Percentiles rank a stretch among this genome's conserved stretches.
These are phyloP conservation scores for Apium graveolens DNA, from an alignment of 129 eudicot species.

Conservation along the genomic window DNA sequence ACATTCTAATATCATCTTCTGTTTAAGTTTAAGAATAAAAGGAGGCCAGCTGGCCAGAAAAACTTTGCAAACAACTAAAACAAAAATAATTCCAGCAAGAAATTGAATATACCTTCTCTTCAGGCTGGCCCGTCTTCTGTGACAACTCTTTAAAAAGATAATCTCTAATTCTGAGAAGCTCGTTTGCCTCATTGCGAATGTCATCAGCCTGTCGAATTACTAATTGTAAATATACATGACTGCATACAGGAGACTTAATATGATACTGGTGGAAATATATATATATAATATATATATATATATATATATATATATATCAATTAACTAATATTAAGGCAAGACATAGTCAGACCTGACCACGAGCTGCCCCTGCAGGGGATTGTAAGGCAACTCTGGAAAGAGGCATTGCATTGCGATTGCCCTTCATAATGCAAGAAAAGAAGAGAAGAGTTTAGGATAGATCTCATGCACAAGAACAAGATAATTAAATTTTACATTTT, in stretches of 20 bases:
- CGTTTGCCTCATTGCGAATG: constrained; percentile 63
- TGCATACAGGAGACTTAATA: constrained; percentile 5
- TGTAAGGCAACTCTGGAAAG: constrained; percentile 52
- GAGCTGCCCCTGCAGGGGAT: constrained; percentile 81
- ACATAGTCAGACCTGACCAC: constrained; percentile 60
- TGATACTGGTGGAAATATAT: not conserved
- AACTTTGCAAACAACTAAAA: not conserved
- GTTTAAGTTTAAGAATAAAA: not conserved
- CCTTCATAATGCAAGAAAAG: constrained; percentile 32
- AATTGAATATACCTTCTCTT: constrained; percentile 28
- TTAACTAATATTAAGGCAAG: not conserved
- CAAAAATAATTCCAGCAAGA: not conserved
- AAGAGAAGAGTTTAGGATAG: not conserved
- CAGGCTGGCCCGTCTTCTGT: constrained; percentile 45
- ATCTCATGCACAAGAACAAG: not conserved
- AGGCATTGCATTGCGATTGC: constrained; percentile 60
- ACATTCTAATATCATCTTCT: not conserved
- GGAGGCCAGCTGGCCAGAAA: too few relatives aligned
- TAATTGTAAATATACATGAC: not conserved
- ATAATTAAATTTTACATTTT: not conserved
- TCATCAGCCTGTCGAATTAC: constrained; percentile 67
- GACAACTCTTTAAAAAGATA: constrained; percentile 73
- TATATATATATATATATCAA: constrained; percentile 5
- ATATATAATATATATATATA: too few relatives aligned
- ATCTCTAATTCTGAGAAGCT: constrained; percentile 62